Conservation (phyloP, 352 stramenopile genomes). For the Pythium phragmitis region DNA sequence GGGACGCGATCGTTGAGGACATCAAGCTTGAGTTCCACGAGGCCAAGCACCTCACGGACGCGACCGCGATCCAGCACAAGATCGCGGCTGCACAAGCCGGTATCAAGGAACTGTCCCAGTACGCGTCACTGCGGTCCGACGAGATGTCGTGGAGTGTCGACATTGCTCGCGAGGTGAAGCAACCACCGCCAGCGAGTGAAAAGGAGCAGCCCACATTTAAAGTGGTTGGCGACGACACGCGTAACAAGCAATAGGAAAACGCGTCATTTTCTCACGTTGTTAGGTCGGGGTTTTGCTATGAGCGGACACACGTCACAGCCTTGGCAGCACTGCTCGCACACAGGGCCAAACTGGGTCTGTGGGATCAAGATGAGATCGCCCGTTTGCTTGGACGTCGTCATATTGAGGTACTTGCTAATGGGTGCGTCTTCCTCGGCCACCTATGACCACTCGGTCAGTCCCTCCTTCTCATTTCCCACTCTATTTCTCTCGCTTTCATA, state of each 20-base stretch:
- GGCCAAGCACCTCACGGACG: conserved; percentile 63
- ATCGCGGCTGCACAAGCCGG: conserved; percentile 61
- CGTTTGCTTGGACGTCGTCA: conserved; percentile 65
- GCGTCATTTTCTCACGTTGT: background rate
- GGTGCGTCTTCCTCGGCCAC: conserved; percentile 41
- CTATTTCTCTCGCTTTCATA: conserved; percentile 17
- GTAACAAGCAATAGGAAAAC: conserved; percentile 17
- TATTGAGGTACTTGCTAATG: conserved; percentile 61
- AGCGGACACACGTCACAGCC: conserved; percentile 47
- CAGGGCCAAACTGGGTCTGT: conserved; percentile 75
- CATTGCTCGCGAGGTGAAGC: conserved; percentile 47
- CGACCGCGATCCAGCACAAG: conserved; percentile 61
- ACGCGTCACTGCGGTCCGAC: conserved; percentile 61
- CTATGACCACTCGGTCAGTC: conserved; percentile 16
- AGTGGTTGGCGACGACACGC: conserved; percentile 36
- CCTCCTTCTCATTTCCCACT: background rate
- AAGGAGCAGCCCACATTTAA: conserved; percentile 31
- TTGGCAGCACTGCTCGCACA: conserved; percentile 67
- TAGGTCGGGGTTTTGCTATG: background rate
- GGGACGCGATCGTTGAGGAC: conserved; percentile 74
- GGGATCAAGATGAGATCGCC: conserved; percentile 73
- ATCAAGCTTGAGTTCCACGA: conserved; percentile 86
- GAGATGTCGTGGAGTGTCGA: conserved; percentile 69
- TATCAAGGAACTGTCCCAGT: conserved; percentile 78
- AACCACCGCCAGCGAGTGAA: background rate